phyloP scores from a whole-genome alignment of 805 yeast genomes.

The Hanseniaspora meyeri region DNA sequence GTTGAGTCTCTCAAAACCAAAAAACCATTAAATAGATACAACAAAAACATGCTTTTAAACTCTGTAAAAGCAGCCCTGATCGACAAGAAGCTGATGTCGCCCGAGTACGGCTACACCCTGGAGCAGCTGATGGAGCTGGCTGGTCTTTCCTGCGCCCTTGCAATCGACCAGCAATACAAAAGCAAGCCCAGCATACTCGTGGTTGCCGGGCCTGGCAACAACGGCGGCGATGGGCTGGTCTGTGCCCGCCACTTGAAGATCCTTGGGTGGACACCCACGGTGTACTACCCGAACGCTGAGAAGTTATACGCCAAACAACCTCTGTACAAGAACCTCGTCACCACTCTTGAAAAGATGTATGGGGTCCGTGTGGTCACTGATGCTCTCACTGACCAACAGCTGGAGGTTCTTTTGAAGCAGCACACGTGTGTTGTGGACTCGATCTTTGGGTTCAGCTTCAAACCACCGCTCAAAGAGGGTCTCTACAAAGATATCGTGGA shows the following conservation, averaged over 20 bases:
- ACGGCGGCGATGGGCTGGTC: constrained; percentile 92
- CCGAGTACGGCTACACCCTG: constrained; percentile 36
- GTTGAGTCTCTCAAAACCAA: no score
- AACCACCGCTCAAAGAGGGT: constrained; percentile 62
- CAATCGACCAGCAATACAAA: constrained; percentile 59
- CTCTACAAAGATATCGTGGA: background rate
- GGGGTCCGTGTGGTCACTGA: constrained; percentile 39
- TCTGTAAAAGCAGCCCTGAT: constrained; percentile 53
- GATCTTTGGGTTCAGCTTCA: constrained; percentile 85
- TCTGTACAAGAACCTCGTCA: constrained; percentile 46
- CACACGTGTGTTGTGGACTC: constrained; percentile 59
- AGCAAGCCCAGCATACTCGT: constrained; percentile 41
- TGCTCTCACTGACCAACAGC: constrained; percentile 33
- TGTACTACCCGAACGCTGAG: constrained; percentile 53
- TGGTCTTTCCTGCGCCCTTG: constrained; percentile 86
- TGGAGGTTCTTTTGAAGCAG: constrained; percentile 19
- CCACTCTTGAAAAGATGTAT: constrained; percentile 40
- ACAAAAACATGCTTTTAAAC: constrained; percentile 5
- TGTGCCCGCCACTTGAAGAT: constrained; percentile 82
- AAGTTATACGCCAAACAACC: constrained; percentile 43
- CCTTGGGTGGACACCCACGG: constrained; percentile 64
- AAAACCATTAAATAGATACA: no score
- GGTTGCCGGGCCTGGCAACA: constrained; percentile 90
- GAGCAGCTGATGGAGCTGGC: constrained; percentile 76
- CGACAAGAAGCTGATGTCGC: constrained; percentile 78